phyloP scores from a whole-genome alignment of 495 filamentous ascomycete species.

The Cenococcum geophilum region DNA sequence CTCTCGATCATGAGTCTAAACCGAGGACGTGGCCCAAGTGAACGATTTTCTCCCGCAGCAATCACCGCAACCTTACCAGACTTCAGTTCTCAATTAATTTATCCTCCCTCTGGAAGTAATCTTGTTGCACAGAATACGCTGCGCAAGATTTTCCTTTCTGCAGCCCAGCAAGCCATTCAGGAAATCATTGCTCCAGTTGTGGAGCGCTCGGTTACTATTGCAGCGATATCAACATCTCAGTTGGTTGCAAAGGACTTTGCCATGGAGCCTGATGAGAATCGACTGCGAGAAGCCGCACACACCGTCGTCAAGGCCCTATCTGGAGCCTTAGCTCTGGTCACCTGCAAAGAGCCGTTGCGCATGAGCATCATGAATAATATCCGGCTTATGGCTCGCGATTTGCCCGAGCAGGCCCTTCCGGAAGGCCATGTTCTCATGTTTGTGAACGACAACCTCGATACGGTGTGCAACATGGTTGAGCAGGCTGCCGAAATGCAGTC shows the following conservation, averaged over 20 bases:
- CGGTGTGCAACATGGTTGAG: conserved; percentile 86
- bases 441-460: conserved; percentile 94
- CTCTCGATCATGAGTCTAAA: conserved; percentile 66
- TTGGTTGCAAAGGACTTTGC: conserved; percentile 95
- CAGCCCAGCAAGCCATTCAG: conserved; percentile 78
- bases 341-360: conserved; percentile 91
- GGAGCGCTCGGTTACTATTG: conserved; percentile 93
- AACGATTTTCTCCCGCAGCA: conserved; percentile 64
- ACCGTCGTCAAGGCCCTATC: conserved; percentile 90
- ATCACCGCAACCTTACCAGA: conserved; percentile 74
- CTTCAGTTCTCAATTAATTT: conserved; percentile 62
- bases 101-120: conserved; percentile 70
- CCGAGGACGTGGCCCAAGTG: conserved; percentile 56
- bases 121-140: conserved; percentile 47
- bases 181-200: conserved; percentile 97
- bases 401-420: conserved; percentile 66
- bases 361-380: conserved; percentile 97
- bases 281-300: conserved; percentile 73
- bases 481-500: conserved; percentile 90
- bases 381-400: conserved; percentile 62
- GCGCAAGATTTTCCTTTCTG: conserved; percentile 72
- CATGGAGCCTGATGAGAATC: conserved; percentile 82
- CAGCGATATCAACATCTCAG: conserved; percentile 88
- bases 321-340: conserved; percentile 90
- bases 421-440: conserved; percentile 93